phyloP scores from a whole-genome alignment of 306 rosid genomes.

The Cucumis sativus region DNA sequence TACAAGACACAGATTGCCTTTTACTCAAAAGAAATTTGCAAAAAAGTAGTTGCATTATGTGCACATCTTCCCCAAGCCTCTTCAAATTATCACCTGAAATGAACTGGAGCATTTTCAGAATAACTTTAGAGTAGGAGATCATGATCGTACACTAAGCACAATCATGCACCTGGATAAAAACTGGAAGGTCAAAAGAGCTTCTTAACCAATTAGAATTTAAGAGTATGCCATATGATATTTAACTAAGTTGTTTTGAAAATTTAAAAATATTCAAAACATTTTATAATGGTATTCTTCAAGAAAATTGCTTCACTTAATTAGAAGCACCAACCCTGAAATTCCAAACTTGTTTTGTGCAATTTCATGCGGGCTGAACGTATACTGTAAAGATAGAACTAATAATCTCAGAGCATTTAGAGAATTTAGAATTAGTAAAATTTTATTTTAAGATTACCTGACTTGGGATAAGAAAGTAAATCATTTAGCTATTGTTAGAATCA shows the following conservation, averaged over 20 bases:
- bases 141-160: not conserved
- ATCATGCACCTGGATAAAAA: not conserved
- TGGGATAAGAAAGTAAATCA: not conserved
- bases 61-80: not conserved
- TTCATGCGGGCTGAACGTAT: not conserved
- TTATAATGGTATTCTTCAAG: not conserved
- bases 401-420: not conserved
- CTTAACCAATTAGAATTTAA: not conserved
- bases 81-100: not conserved
- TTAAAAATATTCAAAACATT: not conserved
- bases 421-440: not conserved
- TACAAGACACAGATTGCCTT: not conserved
- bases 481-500: not conserved
- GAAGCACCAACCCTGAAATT: not conserved
- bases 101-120: not conserved
- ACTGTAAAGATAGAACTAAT: not conserved
- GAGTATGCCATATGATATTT: not conserved
- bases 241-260: not conserved
- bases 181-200: not conserved
- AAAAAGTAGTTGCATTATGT: not conserved
- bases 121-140: not conserved
- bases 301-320: not conserved
- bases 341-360: not conserved
- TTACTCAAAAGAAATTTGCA: not conserved
- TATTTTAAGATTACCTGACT: not conserved